phyloP scores from a whole-genome alignment of 805 yeast genomes.

The Hyphopichia homilentoma region DNA sequence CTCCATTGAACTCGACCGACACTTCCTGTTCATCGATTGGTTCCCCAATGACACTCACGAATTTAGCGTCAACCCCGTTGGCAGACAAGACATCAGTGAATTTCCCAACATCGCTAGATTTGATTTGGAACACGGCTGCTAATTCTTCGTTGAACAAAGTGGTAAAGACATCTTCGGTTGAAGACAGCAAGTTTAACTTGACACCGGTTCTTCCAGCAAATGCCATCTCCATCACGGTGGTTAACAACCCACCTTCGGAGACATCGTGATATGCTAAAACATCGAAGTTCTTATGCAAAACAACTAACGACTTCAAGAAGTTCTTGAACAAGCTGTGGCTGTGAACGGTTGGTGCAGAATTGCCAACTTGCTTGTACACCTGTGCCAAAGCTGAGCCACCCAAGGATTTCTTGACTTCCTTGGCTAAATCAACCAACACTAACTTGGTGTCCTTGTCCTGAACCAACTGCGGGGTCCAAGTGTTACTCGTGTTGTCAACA shows the following conservation, averaged over 20 bases:
- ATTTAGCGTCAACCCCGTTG: slow-evolving; percentile 53
- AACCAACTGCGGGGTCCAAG: slow-evolving; percentile 91
- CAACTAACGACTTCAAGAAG: slow-evolving; percentile 64
- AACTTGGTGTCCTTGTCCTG: slow-evolving; percentile 55
- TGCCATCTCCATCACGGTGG: slow-evolving; percentile 90
- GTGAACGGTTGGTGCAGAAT: slow-evolving; percentile 78
- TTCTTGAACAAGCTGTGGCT: slow-evolving; percentile 59
- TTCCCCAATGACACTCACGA: slow-evolving; percentile 62
- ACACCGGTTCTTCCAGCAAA: slow-evolving; percentile 92
- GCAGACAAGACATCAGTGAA: slow-evolving; percentile 55
- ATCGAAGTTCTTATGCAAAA: slow-evolving; percentile 61
- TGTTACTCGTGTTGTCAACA: slow-evolving; percentile 75
- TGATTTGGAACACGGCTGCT: slow-evolving; percentile 93
- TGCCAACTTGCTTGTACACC: slow-evolving; percentile 85
- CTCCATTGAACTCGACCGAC: slow-evolving; percentile 44
- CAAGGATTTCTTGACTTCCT: slow-evolving; percentile 46
- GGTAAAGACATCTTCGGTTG: slow-evolving; percentile 43
- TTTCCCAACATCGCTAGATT: slow-evolving; percentile 45
- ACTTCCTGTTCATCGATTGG: slow-evolving; percentile 60
- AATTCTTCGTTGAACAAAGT: slow-evolving; percentile 87
- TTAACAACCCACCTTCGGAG: slow-evolving; percentile 93
- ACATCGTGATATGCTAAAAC: slow-evolving; percentile 92
- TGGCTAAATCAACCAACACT: slow-evolving; percentile 77
- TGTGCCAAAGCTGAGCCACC: slow-evolving; percentile 97
- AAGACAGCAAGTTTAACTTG: slow-evolving; percentile 44